Evolutionary conservation across 164 flowering plant genomes (phyloP), one percentile per base, ranked within the genome.

Genomic region (Dillenia suffruticosa): DNA sequence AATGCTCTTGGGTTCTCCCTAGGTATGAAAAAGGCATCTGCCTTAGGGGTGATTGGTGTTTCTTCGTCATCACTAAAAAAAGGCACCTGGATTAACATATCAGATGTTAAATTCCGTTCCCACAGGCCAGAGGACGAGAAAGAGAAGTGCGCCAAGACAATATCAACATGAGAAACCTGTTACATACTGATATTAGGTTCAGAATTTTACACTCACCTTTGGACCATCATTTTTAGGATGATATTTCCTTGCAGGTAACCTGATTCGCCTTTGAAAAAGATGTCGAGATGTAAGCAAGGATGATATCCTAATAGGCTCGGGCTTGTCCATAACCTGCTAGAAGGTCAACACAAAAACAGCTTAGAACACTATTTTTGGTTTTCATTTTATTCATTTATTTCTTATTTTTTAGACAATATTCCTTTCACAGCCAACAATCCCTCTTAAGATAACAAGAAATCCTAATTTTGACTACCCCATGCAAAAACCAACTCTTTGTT

Each of bases 1-100:
- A 94, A 69, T 49, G 97, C 85, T 72, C 99, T 82, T 19, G 99
- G 97, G 65, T 94, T 94, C 69, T 94, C 99, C 74, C 99, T 80
- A 9, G 99, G 97, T 71, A 94, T 73, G 63, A 94, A 89, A 68
- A 89, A 81, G 55, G 97, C 96, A 79, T 91, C 97, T 15, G 99
- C 99, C 79, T 88, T 94, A 9, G 99, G 99, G 26, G 93, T 88
- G 76, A 85, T 81, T 2, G 84, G 82, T 57, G 85, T 73, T 71
- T 88, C 93, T 54, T 91, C 97, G 61, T 89, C 96, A 69, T 86
- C 96, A 77, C 75, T 76, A 59, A 88, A 94, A 74, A 89, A 94
- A 8, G 97, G 84, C 50, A 91, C 87, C 99, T 94, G 83, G 57
- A 75, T 52, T 9, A 12, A 47, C 26, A 58, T 12, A 59, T 45